Evolutionary conservation across 257 asterid species (phyloP).

Genomic region (Rhazya stricta): DNA sequence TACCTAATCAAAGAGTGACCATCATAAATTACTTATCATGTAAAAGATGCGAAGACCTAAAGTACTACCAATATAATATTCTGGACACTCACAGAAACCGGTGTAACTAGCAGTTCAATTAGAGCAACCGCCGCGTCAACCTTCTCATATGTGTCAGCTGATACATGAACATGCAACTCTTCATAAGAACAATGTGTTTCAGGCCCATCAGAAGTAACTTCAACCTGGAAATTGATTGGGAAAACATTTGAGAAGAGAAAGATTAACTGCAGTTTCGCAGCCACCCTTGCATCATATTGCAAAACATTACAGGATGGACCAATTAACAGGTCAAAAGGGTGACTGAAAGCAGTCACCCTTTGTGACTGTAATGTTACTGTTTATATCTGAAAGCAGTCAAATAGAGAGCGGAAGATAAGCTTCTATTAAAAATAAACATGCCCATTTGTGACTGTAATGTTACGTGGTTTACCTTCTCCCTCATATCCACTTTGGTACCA

Average conservation of each 20-base stretch:
- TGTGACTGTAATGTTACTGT: too few relatives aligned
- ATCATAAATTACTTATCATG: constrained; percentile 5
- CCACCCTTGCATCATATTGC: neutral
- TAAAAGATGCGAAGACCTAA: neutral
- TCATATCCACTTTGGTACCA: constrained; percentile 55
- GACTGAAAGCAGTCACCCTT: too few relatives aligned
- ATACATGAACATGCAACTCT: constrained; percentile 68
- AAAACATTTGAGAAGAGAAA: neutral
- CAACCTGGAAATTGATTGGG: constrained; percentile 43
- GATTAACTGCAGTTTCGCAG: neutral
- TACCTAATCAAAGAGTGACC: constrained; percentile 35
- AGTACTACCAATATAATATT: too few relatives aligned
- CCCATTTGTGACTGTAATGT: neutral
- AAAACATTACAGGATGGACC: neutral
- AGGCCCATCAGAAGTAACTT: constrained; percentile 52
- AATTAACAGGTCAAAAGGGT: neutral
- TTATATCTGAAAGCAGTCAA: neutral
- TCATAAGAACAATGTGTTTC: constrained; percentile 40
- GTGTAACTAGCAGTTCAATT: constrained; percentile 70
- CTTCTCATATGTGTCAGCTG: constrained; percentile 84
- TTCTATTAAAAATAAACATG: neutral
- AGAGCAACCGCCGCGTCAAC: constrained; percentile 86
- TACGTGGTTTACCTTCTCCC: constrained; percentile 51
- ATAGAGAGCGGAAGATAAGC: neutral
- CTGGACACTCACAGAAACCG: constrained; percentile 60